These are phyloP conservation scores for Nicotiana tomentosiformis DNA, from an alignment of 257 asterid species.

Conservation along the genomic window DNA sequence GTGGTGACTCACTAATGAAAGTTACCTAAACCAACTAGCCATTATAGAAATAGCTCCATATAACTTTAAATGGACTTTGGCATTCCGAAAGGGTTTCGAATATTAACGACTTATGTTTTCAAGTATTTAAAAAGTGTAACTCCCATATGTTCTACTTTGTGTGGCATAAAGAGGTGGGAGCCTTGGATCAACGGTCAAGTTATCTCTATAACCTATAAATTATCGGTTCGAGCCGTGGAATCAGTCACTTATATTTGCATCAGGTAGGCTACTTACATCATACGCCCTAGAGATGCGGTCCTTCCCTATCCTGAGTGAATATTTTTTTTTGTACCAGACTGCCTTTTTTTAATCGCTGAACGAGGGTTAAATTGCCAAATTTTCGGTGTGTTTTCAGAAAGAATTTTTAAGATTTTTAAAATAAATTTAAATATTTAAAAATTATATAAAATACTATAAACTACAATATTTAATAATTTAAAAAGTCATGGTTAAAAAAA, in stretches of 20 bases:
- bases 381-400: too few relatives aligned
- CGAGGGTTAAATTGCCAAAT: not conserved
- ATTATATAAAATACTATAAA: not conserved
- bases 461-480: not conserved
- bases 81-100: not conserved
- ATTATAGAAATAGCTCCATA: not conserved
- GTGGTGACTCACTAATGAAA: not conserved
- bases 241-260: too few relatives aligned
- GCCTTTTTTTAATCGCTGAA: too few relatives aligned
- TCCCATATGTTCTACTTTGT: not conserved
- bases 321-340: too few relatives aligned
- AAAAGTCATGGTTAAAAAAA: too few relatives aligned
- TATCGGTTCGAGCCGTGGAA: too few relatives aligned
- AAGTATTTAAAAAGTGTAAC: not conserved
- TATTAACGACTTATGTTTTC: not conserved
- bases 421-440: too few relatives aligned
- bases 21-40: not conserved
- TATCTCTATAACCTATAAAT: too few relatives aligned
- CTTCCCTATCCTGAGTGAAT: too few relatives aligned
- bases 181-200: too few relatives aligned
- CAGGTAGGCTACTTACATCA: too few relatives aligned
- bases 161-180: not conserved
- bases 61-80: constrained; percentile 2
- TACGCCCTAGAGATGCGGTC: too few relatives aligned
- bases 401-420: not conserved